Conservation (phyloP, 2,329 filamentous ascomycete species). For the Paraconiothyrium sp. region DNA sequence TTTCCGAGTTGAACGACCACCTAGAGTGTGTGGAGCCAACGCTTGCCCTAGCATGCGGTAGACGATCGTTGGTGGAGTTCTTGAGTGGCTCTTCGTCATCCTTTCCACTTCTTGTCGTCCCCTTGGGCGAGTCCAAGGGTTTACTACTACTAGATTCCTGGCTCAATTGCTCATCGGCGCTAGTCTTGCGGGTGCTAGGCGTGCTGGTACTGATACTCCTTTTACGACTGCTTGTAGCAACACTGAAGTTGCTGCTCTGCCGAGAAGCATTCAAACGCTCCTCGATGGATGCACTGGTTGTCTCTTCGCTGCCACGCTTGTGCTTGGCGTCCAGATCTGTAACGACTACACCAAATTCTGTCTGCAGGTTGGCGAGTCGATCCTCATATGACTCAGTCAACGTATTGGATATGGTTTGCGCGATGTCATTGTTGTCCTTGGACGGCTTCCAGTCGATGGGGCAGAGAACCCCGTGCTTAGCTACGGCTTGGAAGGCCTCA, state of each 20-base stretch:
- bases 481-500: constrained; percentile 43
- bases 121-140: background rate
- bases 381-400: constrained; percentile 39
- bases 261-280: background rate
- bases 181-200: background rate
- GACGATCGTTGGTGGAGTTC: background rate
- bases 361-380: constrained; percentile 36
- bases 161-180: background rate
- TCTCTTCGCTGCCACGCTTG: constrained; percentile 11
- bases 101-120: background rate
- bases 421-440: constrained; percentile 26
- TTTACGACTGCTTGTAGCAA: background rate
- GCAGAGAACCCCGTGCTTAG: constrained; percentile 42
- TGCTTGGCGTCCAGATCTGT: constrained; percentile 34
- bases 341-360: constrained; percentile 35
- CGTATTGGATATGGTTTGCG: constrained; percentile 38
- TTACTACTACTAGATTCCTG: background rate
- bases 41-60: background rate
- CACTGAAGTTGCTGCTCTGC: constrained; percentile 4
- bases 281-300: background rate
- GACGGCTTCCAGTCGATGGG: constrained; percentile 42
- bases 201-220: background rate
- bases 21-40: background rate
- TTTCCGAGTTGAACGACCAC: constrained; percentile 1
- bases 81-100: background rate